Evolutionary conservation across 208 protist genomes (phyloP).

Genomic region (Naegleria lovaniensis): DNA sequence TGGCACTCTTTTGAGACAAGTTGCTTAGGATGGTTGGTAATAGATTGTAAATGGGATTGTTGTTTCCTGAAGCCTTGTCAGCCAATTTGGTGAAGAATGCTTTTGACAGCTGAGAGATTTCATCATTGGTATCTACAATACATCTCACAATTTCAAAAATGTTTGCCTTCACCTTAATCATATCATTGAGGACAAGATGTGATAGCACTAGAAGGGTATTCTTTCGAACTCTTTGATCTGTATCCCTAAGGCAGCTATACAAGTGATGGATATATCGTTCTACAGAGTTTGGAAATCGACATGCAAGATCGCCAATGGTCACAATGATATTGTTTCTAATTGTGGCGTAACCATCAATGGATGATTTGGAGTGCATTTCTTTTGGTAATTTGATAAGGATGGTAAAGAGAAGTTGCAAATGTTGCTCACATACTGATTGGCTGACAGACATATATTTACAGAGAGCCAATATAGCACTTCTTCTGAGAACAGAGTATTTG

Average conservation of each 20-base stretch:
- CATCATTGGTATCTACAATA: neutral
- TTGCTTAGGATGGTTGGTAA: neutral
- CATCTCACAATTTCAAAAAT: conserved; percentile 50
- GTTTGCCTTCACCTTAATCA: conserved; percentile 57
- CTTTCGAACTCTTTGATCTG: conserved; percentile 44
- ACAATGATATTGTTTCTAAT: conserved; percentile 61
- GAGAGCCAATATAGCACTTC: conserved; percentile 45
- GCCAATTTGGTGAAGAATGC: neutral
- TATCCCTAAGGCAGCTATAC: conserved; percentile 48
- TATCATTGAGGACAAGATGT: conserved; percentile 71
- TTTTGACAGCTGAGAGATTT: neutral
- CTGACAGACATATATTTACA: conserved; percentile 60
- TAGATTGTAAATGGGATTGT: conserved; percentile 1
- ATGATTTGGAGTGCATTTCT: neutral
- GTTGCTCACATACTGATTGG: conserved; percentile 45
- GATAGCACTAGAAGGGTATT: conserved; percentile 66
- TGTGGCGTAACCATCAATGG: neutral
- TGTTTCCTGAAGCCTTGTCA: neutral
- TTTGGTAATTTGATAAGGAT: conserved; percentile 26
- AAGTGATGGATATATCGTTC: conserved; percentile 58
- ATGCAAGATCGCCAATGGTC: conserved; percentile 58
- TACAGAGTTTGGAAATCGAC: conserved; percentile 64
- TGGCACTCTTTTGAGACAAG: neutral
- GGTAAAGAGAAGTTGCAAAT: conserved; percentile 59
- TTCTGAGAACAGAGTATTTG: neutral